Evolutionary conservation across 345 rosid species (phyloP).

Genomic region (Eucalyptus regnans): DNA sequence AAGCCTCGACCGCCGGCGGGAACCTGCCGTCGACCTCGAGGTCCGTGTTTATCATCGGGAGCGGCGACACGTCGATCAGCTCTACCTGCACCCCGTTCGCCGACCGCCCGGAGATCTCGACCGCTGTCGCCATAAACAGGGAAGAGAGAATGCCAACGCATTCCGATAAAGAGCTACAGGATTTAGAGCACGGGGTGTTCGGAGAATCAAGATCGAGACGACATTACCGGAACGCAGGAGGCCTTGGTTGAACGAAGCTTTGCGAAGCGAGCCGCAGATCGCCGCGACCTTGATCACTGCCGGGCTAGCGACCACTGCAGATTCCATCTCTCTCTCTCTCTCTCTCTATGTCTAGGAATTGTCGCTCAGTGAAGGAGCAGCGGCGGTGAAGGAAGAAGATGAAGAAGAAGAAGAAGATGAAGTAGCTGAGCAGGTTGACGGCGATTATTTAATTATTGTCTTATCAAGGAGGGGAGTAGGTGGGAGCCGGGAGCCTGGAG

Average conservation of each 20-base stretch:
- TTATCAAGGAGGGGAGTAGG: background rate
- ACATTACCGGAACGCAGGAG: conserved; percentile 53
- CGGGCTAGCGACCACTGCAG: conserved; percentile 16
- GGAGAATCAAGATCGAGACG: background rate
- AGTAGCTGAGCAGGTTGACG: background rate
- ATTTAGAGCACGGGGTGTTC: background rate
- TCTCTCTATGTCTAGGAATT: background rate
- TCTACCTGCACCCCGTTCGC: conserved; percentile 35
- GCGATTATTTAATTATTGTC: background rate
- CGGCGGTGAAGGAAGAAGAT: background rate
- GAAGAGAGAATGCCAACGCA: background rate
- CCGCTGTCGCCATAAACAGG: conserved; percentile 7
- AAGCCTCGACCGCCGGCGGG: conserved; percentile 56
- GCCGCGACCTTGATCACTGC: conserved; percentile 48
- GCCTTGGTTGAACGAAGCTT: conserved; percentile 59
- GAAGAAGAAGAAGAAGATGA: background rate
- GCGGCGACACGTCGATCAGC: conserved; percentile 35
- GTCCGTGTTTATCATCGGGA: conserved; percentile 61
- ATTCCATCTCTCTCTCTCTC: conserved; percentile 19
- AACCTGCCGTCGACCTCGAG: conserved; percentile 39
- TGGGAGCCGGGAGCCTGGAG: background rate
- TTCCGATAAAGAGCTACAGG: background rate
- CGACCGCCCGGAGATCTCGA: conserved; percentile 21
- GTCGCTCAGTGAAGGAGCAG: background rate
- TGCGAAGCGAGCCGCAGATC: conserved; percentile 66